Evolutionary conservation across 2,329 filamentous ascomycete genomes (phyloP).

Genomic region (Calonectria henricotiae): DNA sequence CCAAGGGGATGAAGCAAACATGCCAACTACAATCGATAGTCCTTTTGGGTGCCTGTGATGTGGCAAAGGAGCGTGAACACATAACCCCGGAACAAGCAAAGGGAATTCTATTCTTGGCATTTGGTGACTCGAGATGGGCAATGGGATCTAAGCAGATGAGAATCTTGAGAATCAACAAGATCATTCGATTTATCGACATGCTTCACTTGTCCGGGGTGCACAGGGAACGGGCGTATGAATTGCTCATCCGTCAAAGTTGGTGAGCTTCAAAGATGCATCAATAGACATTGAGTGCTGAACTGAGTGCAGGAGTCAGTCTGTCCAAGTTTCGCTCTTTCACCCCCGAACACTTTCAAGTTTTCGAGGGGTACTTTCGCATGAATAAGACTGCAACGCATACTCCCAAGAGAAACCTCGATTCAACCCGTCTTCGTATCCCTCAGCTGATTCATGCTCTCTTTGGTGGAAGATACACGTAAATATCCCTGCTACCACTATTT

Average conservation of each 20-base stretch:
- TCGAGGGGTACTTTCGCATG: neutral
- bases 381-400: neutral
- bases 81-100: neutral
- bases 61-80: neutral
- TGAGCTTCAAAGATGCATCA: neutral
- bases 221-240: slow-evolving; percentile 2
- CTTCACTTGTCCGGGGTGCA: neutral
- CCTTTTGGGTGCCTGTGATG: neutral
- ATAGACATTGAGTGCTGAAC: neutral
- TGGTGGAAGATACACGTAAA: slow-evolving; percentile 24
- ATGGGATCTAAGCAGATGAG: neutral
- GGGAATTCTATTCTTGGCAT: neutral
- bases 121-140: neutral
- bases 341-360: neutral
- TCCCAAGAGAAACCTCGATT: slow-evolving; percentile 1
- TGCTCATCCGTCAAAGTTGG: slow-evolving; percentile 2
- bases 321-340: neutral
- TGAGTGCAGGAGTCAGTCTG: neutral
- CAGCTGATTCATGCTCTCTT: slow-evolving; percentile 19
- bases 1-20: neutral
- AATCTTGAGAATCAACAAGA: too few species aligned
- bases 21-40: neutral
- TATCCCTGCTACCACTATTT: neutral
- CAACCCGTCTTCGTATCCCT: slow-evolving; percentile 15
- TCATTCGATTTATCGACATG: slow-evolving; percentile 4